These are phyloP conservation scores for Xylariaceae sp. DNA, from an alignment of 2,329 filamentous ascomycete genomes.

Conservation along the genomic window DNA sequence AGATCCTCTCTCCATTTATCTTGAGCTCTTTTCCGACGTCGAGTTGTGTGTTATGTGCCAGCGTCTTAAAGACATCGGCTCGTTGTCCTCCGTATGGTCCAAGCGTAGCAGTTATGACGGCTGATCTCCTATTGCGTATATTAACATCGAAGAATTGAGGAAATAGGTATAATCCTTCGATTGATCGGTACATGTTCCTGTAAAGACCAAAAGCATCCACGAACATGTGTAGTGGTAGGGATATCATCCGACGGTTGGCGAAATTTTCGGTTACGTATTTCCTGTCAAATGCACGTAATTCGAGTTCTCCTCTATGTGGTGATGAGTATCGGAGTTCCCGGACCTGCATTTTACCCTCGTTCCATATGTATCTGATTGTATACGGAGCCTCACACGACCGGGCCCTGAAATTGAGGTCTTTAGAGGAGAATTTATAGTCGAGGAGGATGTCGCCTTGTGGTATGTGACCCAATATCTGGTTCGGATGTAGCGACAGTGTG, in stretches of 20 bases:
- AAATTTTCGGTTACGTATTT: background rate
- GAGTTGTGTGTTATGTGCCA: background rate
- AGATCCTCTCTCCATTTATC: too few relatives aligned
- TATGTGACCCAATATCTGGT: background rate
- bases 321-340: too few relatives aligned
- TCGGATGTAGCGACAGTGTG: background rate
- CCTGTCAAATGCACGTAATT: too few relatives aligned
- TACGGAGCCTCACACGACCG: too few relatives aligned
- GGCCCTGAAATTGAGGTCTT: too few relatives aligned
- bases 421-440: background rate
- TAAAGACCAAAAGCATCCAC: background rate
- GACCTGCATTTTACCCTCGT: too few relatives aligned
- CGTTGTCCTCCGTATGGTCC: background rate
- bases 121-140: background rate
- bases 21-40: too few relatives aligned
- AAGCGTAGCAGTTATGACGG: background rate
- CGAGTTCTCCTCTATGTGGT: too few relatives aligned
- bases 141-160: background rate
- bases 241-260: background rate
- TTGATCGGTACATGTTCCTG: background rate
- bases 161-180: background rate
- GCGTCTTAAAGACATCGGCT: background rate
- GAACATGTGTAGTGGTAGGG: background rate
- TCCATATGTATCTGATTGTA: too few relatives aligned
- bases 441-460: background rate